These are phyloP conservation scores for Fagus sylvatica DNA, from an alignment of 306 rosid genomes.

Conservation along the genomic window DNA sequence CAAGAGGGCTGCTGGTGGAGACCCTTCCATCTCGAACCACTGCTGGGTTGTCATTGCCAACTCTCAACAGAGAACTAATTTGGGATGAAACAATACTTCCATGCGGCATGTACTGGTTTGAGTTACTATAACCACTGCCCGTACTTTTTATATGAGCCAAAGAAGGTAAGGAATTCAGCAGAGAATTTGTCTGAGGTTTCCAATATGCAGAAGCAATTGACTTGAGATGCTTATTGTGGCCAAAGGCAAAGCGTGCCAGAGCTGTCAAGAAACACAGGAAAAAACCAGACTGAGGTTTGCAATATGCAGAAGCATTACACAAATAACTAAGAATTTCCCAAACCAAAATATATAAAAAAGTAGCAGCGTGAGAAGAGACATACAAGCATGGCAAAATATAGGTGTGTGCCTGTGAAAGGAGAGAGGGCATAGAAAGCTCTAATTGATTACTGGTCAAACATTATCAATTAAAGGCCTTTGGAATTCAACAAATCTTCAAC, in stretches of 20 bases:
- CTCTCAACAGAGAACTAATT: conserved; percentile 77
- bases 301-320: background rate
- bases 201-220: conserved; percentile 87
- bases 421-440: background rate
- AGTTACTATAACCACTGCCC: conserved; percentile 47
- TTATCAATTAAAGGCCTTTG: background rate
- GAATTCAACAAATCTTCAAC: background rate
- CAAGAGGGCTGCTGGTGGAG: conserved; percentile 88
- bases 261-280: conserved; percentile 46
- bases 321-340: conserved; percentile 1
- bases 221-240: conserved; percentile 91
- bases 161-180: conserved; percentile 75
- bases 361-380: background rate
- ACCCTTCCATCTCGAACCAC: conserved; percentile 71
- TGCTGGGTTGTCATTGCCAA: conserved; percentile 65
- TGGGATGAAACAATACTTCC: conserved; percentile 77
- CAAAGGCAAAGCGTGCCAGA: conserved; percentile 91
- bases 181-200: conserved; percentile 87
- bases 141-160: conserved; percentile 68
- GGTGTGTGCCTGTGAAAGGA: background rate
- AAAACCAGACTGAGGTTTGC: background rate
- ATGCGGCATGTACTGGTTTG: conserved; percentile 53
- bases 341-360: background rate
- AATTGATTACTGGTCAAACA: background rate
- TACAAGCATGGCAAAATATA: background rate